Evolutionary conservation across 2,329 filamentous ascomycete genomes (phyloP).

Genomic region (Colletotrichum tofieldiae): DNA sequence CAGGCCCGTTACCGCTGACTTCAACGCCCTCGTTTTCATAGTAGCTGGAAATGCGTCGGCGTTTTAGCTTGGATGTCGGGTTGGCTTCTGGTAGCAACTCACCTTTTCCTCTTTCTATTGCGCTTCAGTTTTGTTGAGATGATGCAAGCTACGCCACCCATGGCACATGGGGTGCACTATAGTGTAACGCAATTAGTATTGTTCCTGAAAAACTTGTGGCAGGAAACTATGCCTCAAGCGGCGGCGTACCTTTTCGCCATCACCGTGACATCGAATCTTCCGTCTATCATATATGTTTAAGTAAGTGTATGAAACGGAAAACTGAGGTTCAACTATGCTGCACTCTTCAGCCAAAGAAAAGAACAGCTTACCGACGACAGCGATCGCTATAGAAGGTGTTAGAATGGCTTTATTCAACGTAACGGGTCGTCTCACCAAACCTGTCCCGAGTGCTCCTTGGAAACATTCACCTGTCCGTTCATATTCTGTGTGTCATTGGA

Average conservation of each 20-base stretch:
- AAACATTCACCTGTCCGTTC: slow-evolving; percentile 9
- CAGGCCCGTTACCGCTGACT: slow-evolving; percentile 8
- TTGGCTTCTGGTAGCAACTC: background rate
- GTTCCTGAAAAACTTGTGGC: background rate
- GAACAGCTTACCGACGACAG: slow-evolving; percentile 28
- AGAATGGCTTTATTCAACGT: background rate
- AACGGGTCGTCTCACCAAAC: slow-evolving; percentile 23
- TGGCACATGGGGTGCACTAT: slow-evolving; percentile 30
- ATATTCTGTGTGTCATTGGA: slow-evolving; percentile 1
- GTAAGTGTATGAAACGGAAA: background rate
- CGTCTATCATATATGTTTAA: background rate
- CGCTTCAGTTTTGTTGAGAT: slow-evolving; percentile 36
- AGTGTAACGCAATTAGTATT: background rate
- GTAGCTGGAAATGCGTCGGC: slow-evolving; percentile 17
- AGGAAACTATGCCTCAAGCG: too few relatives aligned
- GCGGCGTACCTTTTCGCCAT: slow-evolving; percentile 32
- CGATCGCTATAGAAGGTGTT: slow-evolving; percentile 25
- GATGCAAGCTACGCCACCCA: slow-evolving; percentile 25
- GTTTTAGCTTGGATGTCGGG: too few relatives aligned
- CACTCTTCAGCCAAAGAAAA: background rate
- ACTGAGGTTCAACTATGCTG: background rate
- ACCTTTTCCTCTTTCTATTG: slow-evolving; percentile 41
- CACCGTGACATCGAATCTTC: slow-evolving; percentile 40
- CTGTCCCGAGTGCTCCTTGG: slow-evolving; percentile 26
- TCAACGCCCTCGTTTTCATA: slow-evolving; percentile 35